Base-by-base conservation (phyloP, 805 yeast species). In the Wickerhamiella alocasiicola region DNA sequence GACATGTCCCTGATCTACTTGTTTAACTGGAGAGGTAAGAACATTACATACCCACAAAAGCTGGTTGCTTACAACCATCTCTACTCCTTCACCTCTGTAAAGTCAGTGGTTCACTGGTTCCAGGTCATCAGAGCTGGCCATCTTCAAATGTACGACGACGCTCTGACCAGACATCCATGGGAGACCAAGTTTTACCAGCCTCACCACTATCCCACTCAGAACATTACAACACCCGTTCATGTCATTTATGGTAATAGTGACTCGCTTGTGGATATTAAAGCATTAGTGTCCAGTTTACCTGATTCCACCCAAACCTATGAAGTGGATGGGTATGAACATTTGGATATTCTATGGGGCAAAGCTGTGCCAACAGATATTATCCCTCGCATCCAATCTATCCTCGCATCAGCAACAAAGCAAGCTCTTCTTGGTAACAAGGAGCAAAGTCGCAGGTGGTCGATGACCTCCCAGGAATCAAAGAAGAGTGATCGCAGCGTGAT, bases 51-150 rank as follows among this genome's bases (percentile, higher is more conserved):
- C 44, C 61, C 73, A 30, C 95, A 87, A 59, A 88, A 87, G 55
- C 62, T 75, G 36, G 69, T 81, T n/a, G 71, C 82, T 12, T 88
- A 83, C 59, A 74, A 83, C 13, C 96, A 91, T 57, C 65, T 88
- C 41, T 88, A 87, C 61, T 81, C 95, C 2, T 80, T 94, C 17
- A 84, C 97, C 0, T 76, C 87, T 2, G 97, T 87, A 19, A 88
- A 87, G 59, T 73, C 81, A 7, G 85, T 84, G 33, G 96, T 85
- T n/a, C 95, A 84, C 60, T 84, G 95, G 95, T 83, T 84, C 53
- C 95, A 84, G 60, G 87, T 88, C 40, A 81, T 88, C 46, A 68
- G 78, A 39, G 68, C 80, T 5, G 73, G 72, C 34, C 44, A 48
- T 6, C 87, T 88, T 58, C 95, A 87, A 58, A 80, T 91, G 94